phyloP scores from a whole-genome alignment of 2,329 filamentous ascomycete species.

The Curvularia spicifera region DNA sequence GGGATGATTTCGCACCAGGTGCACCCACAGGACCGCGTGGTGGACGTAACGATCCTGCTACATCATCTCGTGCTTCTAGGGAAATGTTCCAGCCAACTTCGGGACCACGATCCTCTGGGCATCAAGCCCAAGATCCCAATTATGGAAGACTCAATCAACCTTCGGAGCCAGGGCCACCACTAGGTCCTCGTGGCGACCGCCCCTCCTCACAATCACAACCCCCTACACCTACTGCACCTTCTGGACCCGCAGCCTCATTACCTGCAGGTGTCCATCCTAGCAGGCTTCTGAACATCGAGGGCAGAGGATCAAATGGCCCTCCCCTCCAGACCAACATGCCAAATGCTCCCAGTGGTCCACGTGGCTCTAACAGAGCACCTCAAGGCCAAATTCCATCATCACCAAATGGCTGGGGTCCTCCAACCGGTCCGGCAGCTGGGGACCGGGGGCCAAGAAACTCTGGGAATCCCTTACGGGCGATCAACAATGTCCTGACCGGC shows the following conservation, averaged over 20 bases:
- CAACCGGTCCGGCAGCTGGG: slow-evolving; percentile 43
- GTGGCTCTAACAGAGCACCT: slow-evolving; percentile 34
- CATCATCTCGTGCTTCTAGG: slow-evolving; percentile 37
- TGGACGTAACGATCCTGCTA: slow-evolving; percentile 45
- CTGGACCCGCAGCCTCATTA: slow-evolving; percentile 43
- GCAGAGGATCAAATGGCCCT: slow-evolving; percentile 20
- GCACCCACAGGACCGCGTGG: slow-evolving; percentile 62
- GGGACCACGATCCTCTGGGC: slow-evolving; percentile 44
- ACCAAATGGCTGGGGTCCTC: slow-evolving; percentile 40
- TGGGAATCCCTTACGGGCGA: slow-evolving; percentile 34
- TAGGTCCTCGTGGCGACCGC: slow-evolving; percentile 58
- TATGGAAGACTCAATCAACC: slow-evolving; percentile 58
- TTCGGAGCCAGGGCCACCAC: slow-evolving; percentile 59
- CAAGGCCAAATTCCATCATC: slow-evolving; percentile 37
- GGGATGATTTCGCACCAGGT: slow-evolving; percentile 48
- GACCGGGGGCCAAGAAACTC: slow-evolving; percentile 36
- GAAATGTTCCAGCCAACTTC: slow-evolving; percentile 52
- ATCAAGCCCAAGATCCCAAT: slow-evolving; percentile 52
- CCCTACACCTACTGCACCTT: slow-evolving; percentile 42
- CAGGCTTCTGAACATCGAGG: slow-evolving; percentile 55
- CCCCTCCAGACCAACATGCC: slow-evolving; percentile 45
- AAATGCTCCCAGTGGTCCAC: slow-evolving; percentile 45
- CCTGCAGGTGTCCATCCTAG: slow-evolving; percentile 61
- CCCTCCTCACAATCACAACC: slow-evolving; percentile 36
- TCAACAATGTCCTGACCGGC: slow-evolving; percentile 42